Evolutionary conservation across 225 moss, liverwort and hornwort species (phyloP), one percentile per base, ranked within the genome.

Genomic region (Lunularia cruciata): DNA sequence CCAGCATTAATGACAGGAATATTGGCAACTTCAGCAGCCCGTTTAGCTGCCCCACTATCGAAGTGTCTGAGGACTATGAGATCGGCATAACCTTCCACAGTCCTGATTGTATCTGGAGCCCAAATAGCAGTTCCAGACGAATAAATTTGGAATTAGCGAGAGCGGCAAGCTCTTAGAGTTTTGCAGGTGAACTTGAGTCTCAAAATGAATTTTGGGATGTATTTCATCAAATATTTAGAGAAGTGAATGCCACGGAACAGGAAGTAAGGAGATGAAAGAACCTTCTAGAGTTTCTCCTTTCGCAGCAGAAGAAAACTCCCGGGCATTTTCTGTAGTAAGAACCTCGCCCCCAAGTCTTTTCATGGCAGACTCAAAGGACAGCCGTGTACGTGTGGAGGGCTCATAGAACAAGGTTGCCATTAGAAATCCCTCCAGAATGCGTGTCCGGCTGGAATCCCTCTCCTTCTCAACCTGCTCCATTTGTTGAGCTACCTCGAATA

Each of bases 281-380:
- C 95, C 96, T 89, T 98, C 96, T 20, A 93, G 75, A 59, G 96
- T 98, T 78, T 93, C 96, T 67, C 96, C 96, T 72, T 98, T 98
- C 4, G 96, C 83, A 64, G 96, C 92, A 5, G 93, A 98, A 5
- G 93, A 92, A 64, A 98, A 98, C 77, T 98, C 96, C 61, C 89
- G 83, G n/a, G 96, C 96, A 68, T 93, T 98, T 68, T 98, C 96
- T 32, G 96, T 98, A 2, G 96, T 93, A 47, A 98, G 80, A 55
- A 98, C 96, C 28, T 93, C 91, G 15, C 96, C 96, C 22, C 96
- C 93, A 69, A 98, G 58, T 65, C 93, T 76, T 88, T 93, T 93
- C 96, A 98, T 98, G 22, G 96, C 96, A 26, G 96, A 98, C 69
- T 98, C 96, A 60, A 98, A 98, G 1, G 96, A 98, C 42, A 98